These are phyloP conservation scores for Lotmaria passim DNA, from an alignment of 208 protist species.

Conservation along the genomic window DNA sequence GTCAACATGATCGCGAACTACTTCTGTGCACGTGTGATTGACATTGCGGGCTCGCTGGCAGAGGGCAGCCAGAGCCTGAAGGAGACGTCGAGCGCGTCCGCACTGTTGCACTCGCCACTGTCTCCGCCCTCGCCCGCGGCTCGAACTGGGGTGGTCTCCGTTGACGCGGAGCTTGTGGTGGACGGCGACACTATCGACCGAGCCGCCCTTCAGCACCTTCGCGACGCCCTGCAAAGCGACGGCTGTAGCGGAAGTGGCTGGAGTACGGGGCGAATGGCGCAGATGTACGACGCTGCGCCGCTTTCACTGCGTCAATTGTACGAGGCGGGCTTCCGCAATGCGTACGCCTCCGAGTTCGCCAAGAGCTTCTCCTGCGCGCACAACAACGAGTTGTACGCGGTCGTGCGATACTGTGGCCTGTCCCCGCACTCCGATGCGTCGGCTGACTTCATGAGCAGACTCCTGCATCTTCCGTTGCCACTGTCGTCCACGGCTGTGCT, in stretches of 20 bases:
- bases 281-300: constrained; percentile 30
- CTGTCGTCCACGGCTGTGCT: constrained; percentile 26
- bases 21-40: constrained; percentile 36
- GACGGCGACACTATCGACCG: constrained; percentile 21
- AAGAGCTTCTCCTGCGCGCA: constrained; percentile 38
- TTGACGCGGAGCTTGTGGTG: constrained; percentile 22
- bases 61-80: background rate
- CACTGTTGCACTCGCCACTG: constrained; percentile 7
- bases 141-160: constrained; percentile 28
- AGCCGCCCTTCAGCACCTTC: constrained; percentile 19
- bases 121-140: background rate
- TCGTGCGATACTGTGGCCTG: constrained; percentile 63
- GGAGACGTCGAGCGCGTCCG: background rate
- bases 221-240: background rate
- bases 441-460: constrained; percentile 55
- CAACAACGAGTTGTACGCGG: constrained; percentile 70
- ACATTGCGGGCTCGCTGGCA: background rate
- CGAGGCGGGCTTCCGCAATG: constrained; percentile 51
- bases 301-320: constrained; percentile 51
- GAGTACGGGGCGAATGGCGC: constrained; percentile 8
- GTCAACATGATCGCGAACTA: constrained; percentile 40
- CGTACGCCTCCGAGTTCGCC: constrained; percentile 49
- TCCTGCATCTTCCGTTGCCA: constrained; percentile 41
- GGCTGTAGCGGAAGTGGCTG: background rate
- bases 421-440: constrained; percentile 72